Conservation (phyloP, 768 basidiomycete genomes). For the Flagelloscypha sp. region DNA sequence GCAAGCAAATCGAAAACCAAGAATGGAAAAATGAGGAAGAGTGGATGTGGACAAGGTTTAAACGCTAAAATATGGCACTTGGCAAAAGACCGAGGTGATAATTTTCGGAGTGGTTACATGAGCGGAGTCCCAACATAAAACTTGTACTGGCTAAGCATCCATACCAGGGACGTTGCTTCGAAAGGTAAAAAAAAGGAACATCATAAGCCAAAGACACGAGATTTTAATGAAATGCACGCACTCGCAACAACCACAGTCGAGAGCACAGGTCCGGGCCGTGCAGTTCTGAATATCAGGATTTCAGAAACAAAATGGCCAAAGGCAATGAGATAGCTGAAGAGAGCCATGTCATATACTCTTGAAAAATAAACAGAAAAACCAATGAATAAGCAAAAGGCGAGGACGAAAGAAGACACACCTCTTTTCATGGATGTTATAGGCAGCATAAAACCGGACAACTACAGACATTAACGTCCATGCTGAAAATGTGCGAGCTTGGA, state of each 20-base stretch:
- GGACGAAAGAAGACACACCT: slow-evolving; percentile 39
- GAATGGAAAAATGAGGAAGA: too few species aligned
- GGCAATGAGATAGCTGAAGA: slow-evolving; percentile 84
- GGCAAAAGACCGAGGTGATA: slow-evolving; percentile 2
- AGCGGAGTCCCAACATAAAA: slow-evolving; percentile 62
- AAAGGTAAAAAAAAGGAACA: slow-evolving; percentile 10
- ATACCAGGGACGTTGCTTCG: slow-evolving; percentile 59
- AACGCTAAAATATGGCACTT: too few species aligned
- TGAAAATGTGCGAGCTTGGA: slow-evolving; percentile 86
- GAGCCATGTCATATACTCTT: slow-evolving; percentile 85
- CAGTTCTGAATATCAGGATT: slow-evolving; percentile 71
- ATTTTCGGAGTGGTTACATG: background rate
- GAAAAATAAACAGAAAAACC: slow-evolving; percentile 6
- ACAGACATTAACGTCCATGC: slow-evolving; percentile 87
- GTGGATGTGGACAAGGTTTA: too few species aligned
- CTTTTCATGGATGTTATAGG: slow-evolving; percentile 81
- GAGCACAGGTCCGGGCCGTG: slow-evolving; percentile 49
- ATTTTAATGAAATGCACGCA: slow-evolving; percentile 80
- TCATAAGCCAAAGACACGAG: background rate
- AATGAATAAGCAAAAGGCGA: slow-evolving; percentile 7
- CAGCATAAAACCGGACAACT: slow-evolving; percentile 76
- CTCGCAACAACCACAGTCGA: slow-evolving; percentile 75
- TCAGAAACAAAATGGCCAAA: slow-evolving; percentile 87
- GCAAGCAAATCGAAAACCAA: too few species aligned
- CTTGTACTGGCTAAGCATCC: slow-evolving; percentile 82